phyloP scores from a whole-genome alignment of 2,329 filamentous ascomycete species.

The Nakataea oryzae region DNA sequence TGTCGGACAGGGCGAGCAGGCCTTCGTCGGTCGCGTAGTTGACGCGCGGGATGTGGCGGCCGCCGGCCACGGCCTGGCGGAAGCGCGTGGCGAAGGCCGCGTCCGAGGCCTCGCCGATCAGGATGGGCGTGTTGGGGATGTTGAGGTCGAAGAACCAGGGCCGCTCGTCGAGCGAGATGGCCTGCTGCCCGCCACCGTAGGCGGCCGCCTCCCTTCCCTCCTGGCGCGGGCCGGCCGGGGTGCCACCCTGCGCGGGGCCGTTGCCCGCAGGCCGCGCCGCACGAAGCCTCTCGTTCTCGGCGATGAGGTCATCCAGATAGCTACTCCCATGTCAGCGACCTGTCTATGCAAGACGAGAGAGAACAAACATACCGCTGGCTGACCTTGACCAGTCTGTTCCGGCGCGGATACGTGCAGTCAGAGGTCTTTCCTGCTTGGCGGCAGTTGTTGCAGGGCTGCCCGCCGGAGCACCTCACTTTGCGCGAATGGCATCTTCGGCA shows the following conservation, averaged over 20 bases:
- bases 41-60: slow-evolving; percentile 1
- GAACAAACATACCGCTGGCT: not conserved
- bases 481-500: slow-evolving; percentile 2
- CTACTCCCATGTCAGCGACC: not conserved
- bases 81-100: slow-evolving; percentile 1
- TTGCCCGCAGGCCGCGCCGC: not conserved
- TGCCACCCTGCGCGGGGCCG: not conserved
- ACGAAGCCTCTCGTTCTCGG: slow-evolving; percentile 3
- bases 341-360: not conserved
- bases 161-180: not conserved
- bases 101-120: slow-evolving; percentile 2
- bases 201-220: not conserved
- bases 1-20: slow-evolving; percentile 1
- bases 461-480: slow-evolving; percentile 3
- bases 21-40: slow-evolving; percentile 1
- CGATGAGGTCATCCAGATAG: slow-evolving; percentile 2
- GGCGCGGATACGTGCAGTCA: slow-evolving; percentile 4
- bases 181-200: not conserved
- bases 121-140: not conserved
- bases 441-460: slow-evolving; percentile 1
- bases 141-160: slow-evolving; percentile 2
- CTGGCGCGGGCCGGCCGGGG: not conserved
- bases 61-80: slow-evolving; percentile 1
- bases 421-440: not conserved
- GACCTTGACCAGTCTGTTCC: slow-evolving; percentile 3